Percentiles rank a stretch among this genome's conserved stretches.
Evolutionary conservation across 495 filamentous ascomycete genomes (phyloP).

Genomic region (Talaromyces proteolyticus): DNA sequence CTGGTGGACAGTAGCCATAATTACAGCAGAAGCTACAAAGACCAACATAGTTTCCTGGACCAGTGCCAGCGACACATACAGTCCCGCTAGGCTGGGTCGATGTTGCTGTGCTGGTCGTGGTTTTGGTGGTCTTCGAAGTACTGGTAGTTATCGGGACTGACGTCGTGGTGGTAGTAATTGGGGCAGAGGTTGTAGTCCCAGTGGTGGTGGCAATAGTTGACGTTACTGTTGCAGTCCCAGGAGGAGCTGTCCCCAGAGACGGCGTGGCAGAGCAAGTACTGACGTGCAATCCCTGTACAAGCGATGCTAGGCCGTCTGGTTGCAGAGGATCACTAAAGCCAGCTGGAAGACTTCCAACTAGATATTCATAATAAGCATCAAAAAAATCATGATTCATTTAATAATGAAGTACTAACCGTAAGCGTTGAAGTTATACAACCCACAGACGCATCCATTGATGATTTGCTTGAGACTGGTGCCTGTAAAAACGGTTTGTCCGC

Average conservation of each 20-base stretch:
- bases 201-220: background rate
- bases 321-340: conserved; percentile 32
- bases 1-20: conserved; percentile 13
- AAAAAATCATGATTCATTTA: background rate
- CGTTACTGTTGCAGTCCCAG: conserved; percentile 10
- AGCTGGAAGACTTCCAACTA: conserved; percentile 41
- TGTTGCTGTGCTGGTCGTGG: background rate
- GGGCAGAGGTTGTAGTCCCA: conserved; percentile 1
- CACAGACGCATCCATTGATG: conserved; percentile 44
- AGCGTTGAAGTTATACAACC: conserved; percentile 61
- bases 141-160: conserved; percentile 8
- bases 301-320: conserved; percentile 31
- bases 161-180: conserved; percentile 10
- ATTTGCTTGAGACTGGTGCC: conserved; percentile 52
- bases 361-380: background rate
- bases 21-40: conserved; percentile 14
- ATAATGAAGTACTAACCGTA: conserved; percentile 22
- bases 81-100: background rate
- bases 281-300: conserved; percentile 39
- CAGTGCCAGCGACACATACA: conserved; percentile 12
- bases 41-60: conserved; percentile 13
- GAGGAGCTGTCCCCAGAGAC: conserved; percentile 26
- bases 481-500: conserved; percentile 35
- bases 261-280: conserved; percentile 38
- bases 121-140: conserved; percentile 8